Percentiles rank a stretch among this genome's conserved stretches.
Evolutionary conservation across 768 basidiomycete genomes (phyloP).

Genomic region (Cantharellus anzutake): DNA sequence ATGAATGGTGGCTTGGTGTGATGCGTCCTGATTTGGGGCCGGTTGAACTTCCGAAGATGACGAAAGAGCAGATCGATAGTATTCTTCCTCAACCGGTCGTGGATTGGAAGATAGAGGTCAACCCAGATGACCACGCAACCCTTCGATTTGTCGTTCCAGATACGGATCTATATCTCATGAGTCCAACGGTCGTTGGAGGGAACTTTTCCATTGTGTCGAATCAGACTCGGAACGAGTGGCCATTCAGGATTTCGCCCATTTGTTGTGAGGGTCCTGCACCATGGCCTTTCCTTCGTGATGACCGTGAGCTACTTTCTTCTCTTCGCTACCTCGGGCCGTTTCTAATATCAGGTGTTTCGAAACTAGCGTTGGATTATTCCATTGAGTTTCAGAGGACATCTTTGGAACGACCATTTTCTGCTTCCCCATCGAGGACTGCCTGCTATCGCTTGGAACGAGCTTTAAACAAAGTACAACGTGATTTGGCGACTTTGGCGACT

Average conservation of each 20-base stretch:
- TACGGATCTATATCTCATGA: slow-evolving; percentile 10
- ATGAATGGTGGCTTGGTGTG: too few relatives aligned
- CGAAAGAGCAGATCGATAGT: too few relatives aligned
- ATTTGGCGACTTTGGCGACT: slow-evolving; percentile 4
- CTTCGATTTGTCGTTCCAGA: slow-evolving; percentile 15
- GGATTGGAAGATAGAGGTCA: slow-evolving; percentile 16
- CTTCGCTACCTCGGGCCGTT: too few relatives aligned
- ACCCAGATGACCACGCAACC: neutral
- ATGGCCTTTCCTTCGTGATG: neutral
- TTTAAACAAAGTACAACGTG: slow-evolving; percentile 1
- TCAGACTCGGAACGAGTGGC: neutral
- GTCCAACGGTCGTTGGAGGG: slow-evolving; percentile 9
- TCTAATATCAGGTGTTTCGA: neutral
- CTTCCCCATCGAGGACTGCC: slow-evolving; percentile 1
- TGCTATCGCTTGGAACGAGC: slow-evolving; percentile 4
- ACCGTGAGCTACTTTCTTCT: neutral
- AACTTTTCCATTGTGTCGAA: slow-evolving; percentile 2
- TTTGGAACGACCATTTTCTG: neutral
- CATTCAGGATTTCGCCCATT: neutral
- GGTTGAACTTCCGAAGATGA: too few relatives aligned
- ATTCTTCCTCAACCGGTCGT: slow-evolving; percentile 3
- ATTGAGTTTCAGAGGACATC: neutral
- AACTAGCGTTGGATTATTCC: neutral
- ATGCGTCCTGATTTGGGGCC: too few relatives aligned
- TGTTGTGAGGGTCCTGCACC: neutral